phyloP scores from a whole-genome alignment of 345 rosid genomes.

The Murraya paniculata region DNA sequence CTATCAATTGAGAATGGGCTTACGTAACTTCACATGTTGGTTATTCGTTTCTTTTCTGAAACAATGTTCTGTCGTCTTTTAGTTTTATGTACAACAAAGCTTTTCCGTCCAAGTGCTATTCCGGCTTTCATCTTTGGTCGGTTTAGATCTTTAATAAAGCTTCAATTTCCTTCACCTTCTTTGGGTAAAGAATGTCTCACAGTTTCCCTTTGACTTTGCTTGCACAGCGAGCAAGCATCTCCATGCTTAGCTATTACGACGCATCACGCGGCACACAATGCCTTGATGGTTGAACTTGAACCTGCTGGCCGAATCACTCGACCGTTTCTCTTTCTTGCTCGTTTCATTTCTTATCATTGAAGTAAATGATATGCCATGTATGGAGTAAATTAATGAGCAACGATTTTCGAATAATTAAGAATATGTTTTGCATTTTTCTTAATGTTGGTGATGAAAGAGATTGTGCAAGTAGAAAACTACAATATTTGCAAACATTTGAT shows the following conservation, averaged over 20 bases:
- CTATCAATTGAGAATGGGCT: neutral
- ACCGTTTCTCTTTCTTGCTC: too few species aligned
- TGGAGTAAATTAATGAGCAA: neutral
- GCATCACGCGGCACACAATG: neutral
- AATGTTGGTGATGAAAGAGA: neutral
- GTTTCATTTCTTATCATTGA: neutral
- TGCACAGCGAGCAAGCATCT: conserved; percentile 23
- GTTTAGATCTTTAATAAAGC: neutral
- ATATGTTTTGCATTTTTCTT: neutral
- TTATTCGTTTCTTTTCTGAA: neutral
- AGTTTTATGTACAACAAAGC: too few species aligned
- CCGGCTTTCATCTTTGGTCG: neutral
- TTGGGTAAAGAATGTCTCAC: conserved; percentile 6
- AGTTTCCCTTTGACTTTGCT: conserved; percentile 16
- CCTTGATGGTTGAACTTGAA: neutral
- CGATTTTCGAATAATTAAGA: neutral
- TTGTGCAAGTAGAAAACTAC: neutral
- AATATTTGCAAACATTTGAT: too few species aligned
- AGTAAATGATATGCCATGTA: neutral
- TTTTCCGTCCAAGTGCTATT: neutral
- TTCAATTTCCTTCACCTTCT: neutral
- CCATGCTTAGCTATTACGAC: neutral
- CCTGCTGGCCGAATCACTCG: too few species aligned
- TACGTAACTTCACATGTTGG: too few species aligned
- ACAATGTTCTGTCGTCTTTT: neutral